Conservation (phyloP, 306 rosid species). For the Quercus engelmannii region DNA sequence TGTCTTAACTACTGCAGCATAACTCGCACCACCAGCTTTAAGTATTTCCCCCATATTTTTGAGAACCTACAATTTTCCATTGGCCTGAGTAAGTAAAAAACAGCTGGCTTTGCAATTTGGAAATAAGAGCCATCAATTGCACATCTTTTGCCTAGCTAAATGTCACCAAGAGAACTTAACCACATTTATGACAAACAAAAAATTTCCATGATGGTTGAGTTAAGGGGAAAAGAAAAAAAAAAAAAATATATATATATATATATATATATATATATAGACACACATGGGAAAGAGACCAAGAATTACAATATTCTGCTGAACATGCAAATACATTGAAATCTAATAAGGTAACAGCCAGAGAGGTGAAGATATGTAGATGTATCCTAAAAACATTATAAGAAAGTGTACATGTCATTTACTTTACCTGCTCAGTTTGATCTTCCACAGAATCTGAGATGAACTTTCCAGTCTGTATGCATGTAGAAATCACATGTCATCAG, state of each 20-base stretch:
- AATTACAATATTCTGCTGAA: neutral
- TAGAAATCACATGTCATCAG: conserved; percentile 14
- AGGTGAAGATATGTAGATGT: neutral
- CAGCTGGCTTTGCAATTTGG: neutral
- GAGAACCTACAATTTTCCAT: conserved; percentile 46
- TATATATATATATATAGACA: neutral
- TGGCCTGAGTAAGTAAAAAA: neutral
- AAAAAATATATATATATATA: neutral
- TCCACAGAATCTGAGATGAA: conserved; percentile 73
- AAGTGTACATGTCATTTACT: neutral
- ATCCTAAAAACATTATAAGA: neutral
- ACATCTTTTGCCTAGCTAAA: neutral
- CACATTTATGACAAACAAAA: neutral
- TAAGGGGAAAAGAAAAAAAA: too few relatives aligned
- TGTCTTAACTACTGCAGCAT: conserved; percentile 87
- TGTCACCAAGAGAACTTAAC: neutral
- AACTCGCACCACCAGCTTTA: conserved; percentile 73
- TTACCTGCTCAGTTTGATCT: conserved; percentile 95
- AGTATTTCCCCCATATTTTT: conserved; percentile 95
- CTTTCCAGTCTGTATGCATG: conserved; percentile 68
- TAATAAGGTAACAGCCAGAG: neutral
- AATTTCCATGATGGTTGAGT: neutral
- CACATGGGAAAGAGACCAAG: neutral
- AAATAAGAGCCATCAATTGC: neutral
- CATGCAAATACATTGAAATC: neutral